These are phyloP conservation scores for Blastocystis sp. DNA, from an alignment of 352 stramenopile genomes.

Conservation along the genomic window DNA sequence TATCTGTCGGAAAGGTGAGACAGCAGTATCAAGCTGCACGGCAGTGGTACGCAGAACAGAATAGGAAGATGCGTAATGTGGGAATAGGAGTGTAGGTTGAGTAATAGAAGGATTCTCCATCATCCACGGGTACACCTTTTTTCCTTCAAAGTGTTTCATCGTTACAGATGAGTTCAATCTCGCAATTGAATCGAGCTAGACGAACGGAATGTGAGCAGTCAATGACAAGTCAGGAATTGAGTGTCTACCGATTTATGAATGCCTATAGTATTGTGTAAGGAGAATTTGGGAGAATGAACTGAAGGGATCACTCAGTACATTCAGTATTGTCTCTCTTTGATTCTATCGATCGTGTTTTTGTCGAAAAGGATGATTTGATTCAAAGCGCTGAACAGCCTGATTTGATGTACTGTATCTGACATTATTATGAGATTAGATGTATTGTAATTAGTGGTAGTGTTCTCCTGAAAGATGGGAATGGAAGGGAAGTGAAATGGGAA, in stretches of 20 bases:
- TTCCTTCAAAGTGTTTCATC: constrained; percentile 55
- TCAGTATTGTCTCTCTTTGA: constrained; percentile 11
- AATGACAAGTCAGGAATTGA: not conserved
- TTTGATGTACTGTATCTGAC: not conserved
- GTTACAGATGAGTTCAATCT: constrained; percentile 63
- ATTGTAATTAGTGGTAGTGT: constrained; percentile 5
- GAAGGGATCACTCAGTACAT: not conserved
- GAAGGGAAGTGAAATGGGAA: constrained; percentile 1
- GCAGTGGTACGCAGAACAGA: constrained; percentile 46
- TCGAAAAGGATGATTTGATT: constrained; percentile 1
- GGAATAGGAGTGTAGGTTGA: not conserved
- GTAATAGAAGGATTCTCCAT: not conserved
- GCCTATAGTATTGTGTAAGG: not conserved
- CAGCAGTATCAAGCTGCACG: constrained; percentile 40
- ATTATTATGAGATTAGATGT: not conserved
- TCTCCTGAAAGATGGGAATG: not conserved
- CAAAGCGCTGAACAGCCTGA: not conserved
- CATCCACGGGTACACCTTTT: not conserved
- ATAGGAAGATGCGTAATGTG: not conserved
- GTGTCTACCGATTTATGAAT: constrained; percentile 11
- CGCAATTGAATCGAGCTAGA: constrained; percentile 16
- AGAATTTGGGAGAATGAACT: not conserved
- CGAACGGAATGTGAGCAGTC: not conserved
- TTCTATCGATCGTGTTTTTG: not conserved
- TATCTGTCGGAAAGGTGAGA: constrained; percentile 36